These are phyloP conservation scores for Botrytis elliptica DNA, from an alignment of 2,329 filamentous ascomycete species.

Conservation along the genomic window DNA sequence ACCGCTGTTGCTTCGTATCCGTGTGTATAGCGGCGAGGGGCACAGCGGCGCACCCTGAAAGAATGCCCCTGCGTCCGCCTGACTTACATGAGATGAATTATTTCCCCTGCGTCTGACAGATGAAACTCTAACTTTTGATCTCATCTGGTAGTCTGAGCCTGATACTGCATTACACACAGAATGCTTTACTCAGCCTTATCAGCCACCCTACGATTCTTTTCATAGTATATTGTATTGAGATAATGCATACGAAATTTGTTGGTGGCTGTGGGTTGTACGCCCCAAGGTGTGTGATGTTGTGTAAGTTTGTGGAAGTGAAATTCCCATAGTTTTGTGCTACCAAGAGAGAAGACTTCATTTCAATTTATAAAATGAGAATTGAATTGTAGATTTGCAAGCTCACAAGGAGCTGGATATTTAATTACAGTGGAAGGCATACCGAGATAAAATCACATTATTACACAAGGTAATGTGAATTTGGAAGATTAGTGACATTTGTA, in stretches of 20 bases:
- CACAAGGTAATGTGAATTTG: background rate
- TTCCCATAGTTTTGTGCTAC: background rate
- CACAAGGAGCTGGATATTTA: background rate
- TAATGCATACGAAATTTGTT: background rate
- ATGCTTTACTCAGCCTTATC: background rate
- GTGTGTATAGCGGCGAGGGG: conserved; percentile 4
- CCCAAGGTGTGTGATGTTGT: background rate
- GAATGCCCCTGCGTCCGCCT: background rate
- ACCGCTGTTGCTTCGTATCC: background rate
- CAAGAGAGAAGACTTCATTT: background rate
- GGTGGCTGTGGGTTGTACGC: background rate
- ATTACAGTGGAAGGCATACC: background rate
- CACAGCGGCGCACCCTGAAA: background rate
- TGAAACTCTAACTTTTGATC: background rate
- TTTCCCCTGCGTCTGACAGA: background rate
- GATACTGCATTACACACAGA: background rate
- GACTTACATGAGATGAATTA: conserved; percentile 11
- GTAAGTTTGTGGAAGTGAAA: background rate
- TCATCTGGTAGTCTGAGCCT: background rate
- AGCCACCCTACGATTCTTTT: background rate
- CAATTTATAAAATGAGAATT: background rate
- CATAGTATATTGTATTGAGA: background rate
- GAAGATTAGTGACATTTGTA: background rate
- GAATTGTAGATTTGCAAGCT: background rate
- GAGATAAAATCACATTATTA: background rate